These are phyloP conservation scores for Oropetium thomaeum DNA, from an alignment of 176 grass and related monocot genomes.

Conservation along the genomic window DNA sequence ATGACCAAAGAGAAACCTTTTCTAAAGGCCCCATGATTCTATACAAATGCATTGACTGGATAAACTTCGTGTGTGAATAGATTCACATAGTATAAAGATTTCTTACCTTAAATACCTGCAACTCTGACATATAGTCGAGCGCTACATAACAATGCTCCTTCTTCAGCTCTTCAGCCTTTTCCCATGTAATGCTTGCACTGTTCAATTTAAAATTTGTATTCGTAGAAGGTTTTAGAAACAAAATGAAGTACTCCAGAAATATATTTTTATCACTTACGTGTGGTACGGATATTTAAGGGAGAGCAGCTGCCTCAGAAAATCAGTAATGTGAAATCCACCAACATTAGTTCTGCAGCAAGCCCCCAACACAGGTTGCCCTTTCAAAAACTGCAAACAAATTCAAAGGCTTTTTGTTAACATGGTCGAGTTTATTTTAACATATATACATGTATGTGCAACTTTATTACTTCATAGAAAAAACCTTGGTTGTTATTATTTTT, in stretches of 20 bases:
- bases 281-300: conserved; percentile 95
- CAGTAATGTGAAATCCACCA: conserved; percentile 87
- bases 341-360: conserved; percentile 87
- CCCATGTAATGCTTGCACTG: conserved; percentile 90
- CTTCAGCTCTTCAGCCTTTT: conserved; percentile 94
- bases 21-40: conserved; percentile 11
- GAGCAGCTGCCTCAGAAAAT: conserved; percentile 97
- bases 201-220: conserved; percentile 33
- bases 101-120: conserved; percentile 81
- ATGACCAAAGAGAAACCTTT: conserved; percentile 4
- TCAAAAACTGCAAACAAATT: conserved; percentile 67
- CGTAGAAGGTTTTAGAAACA: conserved; percentile 22
- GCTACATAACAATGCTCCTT: conserved; percentile 92
- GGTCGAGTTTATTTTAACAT: conserved; percentile 20
- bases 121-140: conserved; percentile 69
- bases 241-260: conserved; percentile 26
- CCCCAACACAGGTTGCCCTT: conserved; percentile 78
- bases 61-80: conserved; percentile 16
- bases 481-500: too few species aligned
- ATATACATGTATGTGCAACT: neutral
- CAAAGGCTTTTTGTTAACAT: conserved; percentile 16
- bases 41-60: conserved; percentile 18
- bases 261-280: conserved; percentile 49
- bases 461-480: conserved; percentile 12
- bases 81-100: neutral